Evolutionary conservation across 345 rosid species (phyloP).

Genomic region (Syzygium oleosum): DNA sequence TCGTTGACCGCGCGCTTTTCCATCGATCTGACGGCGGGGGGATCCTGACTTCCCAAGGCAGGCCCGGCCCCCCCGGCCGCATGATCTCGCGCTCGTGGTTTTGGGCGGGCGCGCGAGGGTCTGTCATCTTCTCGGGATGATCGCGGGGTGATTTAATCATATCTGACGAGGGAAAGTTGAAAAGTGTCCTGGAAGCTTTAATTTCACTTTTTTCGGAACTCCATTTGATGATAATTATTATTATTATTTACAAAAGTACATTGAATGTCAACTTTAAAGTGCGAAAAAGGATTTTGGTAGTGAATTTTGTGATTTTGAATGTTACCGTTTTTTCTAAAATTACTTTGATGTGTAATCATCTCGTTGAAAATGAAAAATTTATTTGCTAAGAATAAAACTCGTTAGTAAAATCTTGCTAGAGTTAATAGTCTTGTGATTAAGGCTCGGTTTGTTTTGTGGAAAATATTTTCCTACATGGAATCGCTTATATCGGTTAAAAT

Average conservation of each 20-base stretch:
- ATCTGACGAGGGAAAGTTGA: not conserved
- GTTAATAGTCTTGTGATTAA: no score
- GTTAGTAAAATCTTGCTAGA: not conserved
- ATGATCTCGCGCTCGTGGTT: not conserved
- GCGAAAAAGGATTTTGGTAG: not conserved
- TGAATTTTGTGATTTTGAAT: not conserved
- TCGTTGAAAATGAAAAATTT: not conserved
- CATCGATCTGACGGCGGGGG: not conserved
- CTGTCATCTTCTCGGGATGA: not conserved
- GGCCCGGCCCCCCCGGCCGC: not conserved
- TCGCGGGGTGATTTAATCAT: not conserved
- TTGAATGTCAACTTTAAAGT: not conserved
- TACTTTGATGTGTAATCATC: not conserved
- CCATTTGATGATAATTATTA: not conserved
- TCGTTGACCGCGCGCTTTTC: not conserved
- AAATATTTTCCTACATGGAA: no score
- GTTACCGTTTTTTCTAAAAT: not conserved
- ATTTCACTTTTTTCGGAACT: not conserved
- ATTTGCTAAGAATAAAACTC: not conserved
- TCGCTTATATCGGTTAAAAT: no score
- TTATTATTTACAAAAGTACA: not conserved
- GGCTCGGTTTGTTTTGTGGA: no score
- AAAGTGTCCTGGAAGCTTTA: not conserved
- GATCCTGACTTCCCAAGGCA: not conserved
- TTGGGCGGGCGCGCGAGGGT: not conserved